Conservation (phyloP, 2,329 filamentous ascomycete genomes). For the Fusarium keratoplasticum region DNA sequence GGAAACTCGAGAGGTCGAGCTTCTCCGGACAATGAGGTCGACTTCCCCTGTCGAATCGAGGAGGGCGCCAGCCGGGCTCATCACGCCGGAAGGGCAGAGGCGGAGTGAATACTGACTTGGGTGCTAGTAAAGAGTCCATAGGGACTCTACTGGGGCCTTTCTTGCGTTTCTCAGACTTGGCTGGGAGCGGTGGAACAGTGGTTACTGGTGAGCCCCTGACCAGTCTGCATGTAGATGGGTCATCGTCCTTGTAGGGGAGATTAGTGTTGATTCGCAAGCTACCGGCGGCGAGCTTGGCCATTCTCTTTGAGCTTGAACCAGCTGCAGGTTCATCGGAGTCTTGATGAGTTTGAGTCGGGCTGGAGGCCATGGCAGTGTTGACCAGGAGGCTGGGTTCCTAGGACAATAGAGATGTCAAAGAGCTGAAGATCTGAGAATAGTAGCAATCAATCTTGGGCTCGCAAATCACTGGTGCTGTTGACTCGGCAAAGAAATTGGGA, state of each 20-base stretch:
- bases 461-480: not conserved
- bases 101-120: not conserved
- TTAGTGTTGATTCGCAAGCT: not conserved
- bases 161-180: not conserved
- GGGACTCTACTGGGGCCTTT: not conserved
- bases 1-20: too few relatives aligned
- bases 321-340: not conserved
- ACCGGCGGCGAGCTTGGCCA: not conserved
- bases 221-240: not conserved
- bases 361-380: not conserved
- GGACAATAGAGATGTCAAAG: not conserved
- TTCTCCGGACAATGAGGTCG: not conserved
- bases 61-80: not conserved
- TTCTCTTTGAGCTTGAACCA: not conserved
- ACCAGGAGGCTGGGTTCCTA: not conserved
- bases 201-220: not conserved
- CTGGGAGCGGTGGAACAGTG: not conserved
- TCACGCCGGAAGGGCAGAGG: constrained; percentile 18
- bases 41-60: constrained; percentile 3
- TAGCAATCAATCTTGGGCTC: not conserved
- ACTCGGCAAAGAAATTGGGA: not conserved
- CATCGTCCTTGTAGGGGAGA: not conserved
- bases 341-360: not conserved
- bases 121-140: constrained; percentile 1
- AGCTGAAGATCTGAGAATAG: not conserved